These are phyloP conservation scores for Xylaria digitata DNA, from an alignment of 2,329 filamentous ascomycete genomes.

Conservation along the genomic window DNA sequence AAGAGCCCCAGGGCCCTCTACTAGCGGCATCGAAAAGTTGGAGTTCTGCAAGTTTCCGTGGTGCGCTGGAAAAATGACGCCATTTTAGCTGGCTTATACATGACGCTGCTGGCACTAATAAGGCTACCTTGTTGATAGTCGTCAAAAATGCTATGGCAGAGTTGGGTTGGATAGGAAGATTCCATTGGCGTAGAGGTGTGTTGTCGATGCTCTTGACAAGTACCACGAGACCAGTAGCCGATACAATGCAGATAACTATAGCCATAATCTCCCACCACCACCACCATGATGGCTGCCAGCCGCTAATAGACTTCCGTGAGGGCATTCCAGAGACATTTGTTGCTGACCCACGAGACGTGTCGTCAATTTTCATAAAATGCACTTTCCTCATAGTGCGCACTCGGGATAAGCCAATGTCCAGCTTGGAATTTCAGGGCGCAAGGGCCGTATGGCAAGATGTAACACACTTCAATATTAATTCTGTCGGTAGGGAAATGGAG, in stretches of 20 bases:
- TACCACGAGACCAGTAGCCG: not conserved
- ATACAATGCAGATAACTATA: not conserved
- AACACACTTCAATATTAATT: too few species aligned
- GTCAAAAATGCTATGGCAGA: conserved; percentile 43
- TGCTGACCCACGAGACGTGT: too few species aligned
- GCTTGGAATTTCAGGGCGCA: too few species aligned
- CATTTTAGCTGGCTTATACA: conserved; percentile 54
- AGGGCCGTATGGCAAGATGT: too few species aligned
- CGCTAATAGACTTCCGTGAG: not conserved
- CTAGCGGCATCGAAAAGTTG: conserved; percentile 44
- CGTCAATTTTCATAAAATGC: too few species aligned
- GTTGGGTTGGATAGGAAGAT: conserved; percentile 17
- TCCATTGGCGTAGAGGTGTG: conserved; percentile 3
- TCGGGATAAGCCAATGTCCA: too few species aligned
- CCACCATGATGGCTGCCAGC: conserved; percentile 12
- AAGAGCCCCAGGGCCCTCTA: conserved; percentile 42
- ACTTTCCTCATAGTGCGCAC: too few species aligned
- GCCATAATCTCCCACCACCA: conserved; percentile 32
- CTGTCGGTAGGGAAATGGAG: too few species aligned
- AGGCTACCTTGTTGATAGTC: conserved; percentile 47
- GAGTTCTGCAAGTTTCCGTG: conserved; percentile 41
- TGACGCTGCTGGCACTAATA: conserved; percentile 49
- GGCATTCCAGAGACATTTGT: not conserved
- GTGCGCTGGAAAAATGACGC: conserved; percentile 43
- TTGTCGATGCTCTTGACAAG: conserved; percentile 15